Conservation (phyloP, 1,284 basidiomycete species). For the Ustilago trichophora region DNA sequence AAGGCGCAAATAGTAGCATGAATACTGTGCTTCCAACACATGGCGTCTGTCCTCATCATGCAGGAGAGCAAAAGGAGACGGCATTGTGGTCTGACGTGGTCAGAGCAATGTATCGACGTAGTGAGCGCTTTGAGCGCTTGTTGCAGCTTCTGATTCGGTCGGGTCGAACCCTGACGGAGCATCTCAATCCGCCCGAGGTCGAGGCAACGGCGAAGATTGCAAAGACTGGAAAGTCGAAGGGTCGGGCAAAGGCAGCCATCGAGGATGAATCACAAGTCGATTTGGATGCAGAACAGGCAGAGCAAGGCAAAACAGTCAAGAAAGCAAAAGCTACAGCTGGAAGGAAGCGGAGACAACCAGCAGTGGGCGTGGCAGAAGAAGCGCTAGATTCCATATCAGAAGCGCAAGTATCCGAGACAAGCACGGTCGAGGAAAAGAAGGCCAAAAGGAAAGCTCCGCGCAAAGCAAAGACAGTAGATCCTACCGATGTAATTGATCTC, state of each 20-base stretch:
- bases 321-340: not conserved
- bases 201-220: not conserved
- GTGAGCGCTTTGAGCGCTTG: conserved; percentile 39
- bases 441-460: conserved; percentile 5
- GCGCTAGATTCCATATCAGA: not conserved
- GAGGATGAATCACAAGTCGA: too few relatives aligned
- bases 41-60: conserved; percentile 38
- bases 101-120: conserved; percentile 38
- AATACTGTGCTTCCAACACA: conserved; percentile 44
- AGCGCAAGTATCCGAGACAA: not conserved
- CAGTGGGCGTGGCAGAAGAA: not conserved
- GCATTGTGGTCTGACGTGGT: conserved; percentile 51
- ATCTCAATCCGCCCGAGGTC: conserved; percentile 4
- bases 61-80: not conserved
- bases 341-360: conserved; percentile 7
- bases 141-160: conserved; percentile 20
- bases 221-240: conserved; percentile 3
- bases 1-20: not conserved
- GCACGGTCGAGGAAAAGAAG: not conserved
- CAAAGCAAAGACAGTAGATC: conserved; percentile 2
- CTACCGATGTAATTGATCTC: conserved; percentile 24
- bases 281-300: too few relatives aligned
- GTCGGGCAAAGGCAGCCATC: not conserved
- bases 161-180: conserved; percentile 13
- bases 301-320: too few relatives aligned